phyloP scores from a whole-genome alignment of 129 eudicot genomes.

The carrot (Daucus carota) region DNA sequence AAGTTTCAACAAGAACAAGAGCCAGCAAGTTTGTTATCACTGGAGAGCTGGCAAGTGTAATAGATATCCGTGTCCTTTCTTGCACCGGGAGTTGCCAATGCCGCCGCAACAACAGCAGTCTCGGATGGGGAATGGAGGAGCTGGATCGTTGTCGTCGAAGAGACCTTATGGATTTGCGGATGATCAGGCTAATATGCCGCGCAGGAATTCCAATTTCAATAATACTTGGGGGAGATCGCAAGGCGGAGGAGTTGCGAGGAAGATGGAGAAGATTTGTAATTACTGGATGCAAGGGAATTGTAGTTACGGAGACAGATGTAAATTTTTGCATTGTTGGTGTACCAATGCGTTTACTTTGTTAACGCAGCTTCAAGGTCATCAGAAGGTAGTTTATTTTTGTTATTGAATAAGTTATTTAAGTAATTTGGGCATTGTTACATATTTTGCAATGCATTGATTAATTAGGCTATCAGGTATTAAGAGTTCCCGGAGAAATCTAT shows the following conservation, averaged over 20 bases:
- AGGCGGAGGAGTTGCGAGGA: constrained; percentile 25
- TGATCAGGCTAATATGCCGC: constrained; percentile 23
- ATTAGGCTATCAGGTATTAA: too few species aligned
- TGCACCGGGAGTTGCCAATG: constrained; percentile 45
- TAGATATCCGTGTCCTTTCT: constrained; percentile 32
- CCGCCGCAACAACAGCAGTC: constrained; percentile 11
- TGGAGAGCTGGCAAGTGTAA: constrained; percentile 39
- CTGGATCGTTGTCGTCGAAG: constrained; percentile 23
- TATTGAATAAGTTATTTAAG: neutral
- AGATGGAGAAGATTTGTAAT: constrained; percentile 41
- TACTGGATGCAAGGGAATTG: constrained; percentile 53
- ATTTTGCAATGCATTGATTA: neutral
- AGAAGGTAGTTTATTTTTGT: constrained; percentile 15
- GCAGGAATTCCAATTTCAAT: constrained; percentile 31
- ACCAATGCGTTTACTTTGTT: constrained; percentile 53
- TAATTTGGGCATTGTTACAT: neutral
- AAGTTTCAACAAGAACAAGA: neutral
- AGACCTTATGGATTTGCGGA: constrained; percentile 32
- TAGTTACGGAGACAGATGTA: constrained; percentile 41
- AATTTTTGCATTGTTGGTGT: constrained; percentile 47
- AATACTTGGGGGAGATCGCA: constrained; percentile 31
- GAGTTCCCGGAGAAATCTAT: neutral
- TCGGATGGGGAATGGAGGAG: constrained; percentile 13
- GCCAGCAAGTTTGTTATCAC: constrained; percentile 33
- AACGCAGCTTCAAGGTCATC: constrained; percentile 64